phyloP scores from a whole-genome alignment of 169 alveolate genomes.

The Cyclospora cayetanensis region DNA sequence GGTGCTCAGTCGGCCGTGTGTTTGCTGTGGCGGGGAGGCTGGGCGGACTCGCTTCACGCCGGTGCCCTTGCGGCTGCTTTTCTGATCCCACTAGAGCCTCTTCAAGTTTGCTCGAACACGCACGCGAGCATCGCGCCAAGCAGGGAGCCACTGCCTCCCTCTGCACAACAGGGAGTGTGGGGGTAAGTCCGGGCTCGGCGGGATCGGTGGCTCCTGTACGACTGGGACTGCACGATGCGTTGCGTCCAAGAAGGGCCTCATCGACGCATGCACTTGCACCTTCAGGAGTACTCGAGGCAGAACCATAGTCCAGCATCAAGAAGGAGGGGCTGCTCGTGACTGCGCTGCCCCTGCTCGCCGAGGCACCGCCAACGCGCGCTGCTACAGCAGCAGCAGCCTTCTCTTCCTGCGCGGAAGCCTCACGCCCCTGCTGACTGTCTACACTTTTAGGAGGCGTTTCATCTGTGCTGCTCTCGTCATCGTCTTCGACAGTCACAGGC shows the following conservation, averaged over 20 bases:
- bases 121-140: not conserved
- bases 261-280: too few relatives aligned
- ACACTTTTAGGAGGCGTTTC: constrained; percentile 10
- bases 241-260: not conserved
- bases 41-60: not conserved
- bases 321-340: not conserved
- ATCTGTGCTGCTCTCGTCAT: constrained; percentile 56
- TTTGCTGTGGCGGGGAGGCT: not conserved
- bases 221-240: too few relatives aligned
- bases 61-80: not conserved
- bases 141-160: too few relatives aligned
- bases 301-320: constrained; percentile 27
- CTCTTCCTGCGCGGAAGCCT: not conserved
- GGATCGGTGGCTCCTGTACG: too few relatives aligned
- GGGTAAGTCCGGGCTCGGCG: too few relatives aligned
- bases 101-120: not conserved
- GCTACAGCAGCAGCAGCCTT: too few relatives aligned
- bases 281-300: not conserved
- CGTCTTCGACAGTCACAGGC: constrained; percentile 55
- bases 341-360: not conserved
- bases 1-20: constrained; percentile 9
- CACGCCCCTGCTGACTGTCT: not conserved
- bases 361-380: too few relatives aligned
- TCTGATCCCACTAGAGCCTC: constrained; percentile 18
- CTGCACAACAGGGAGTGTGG: too few relatives aligned